Evolutionary conservation across 2,329 filamentous ascomycete genomes (phyloP).

Genomic region (Nemania sp.): DNA sequence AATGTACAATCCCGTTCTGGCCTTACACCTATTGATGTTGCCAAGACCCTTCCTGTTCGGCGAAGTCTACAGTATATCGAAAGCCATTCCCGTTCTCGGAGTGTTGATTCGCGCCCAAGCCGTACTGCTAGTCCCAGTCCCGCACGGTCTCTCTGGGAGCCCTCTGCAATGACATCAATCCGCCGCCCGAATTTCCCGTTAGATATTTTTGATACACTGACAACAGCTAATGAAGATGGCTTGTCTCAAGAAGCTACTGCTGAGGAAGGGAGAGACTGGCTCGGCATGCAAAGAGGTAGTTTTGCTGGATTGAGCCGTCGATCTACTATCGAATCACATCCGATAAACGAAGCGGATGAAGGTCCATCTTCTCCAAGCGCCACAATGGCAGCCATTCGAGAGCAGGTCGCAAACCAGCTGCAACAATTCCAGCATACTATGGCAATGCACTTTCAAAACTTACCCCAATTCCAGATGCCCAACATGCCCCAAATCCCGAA

Average conservation of each 20-base stretch:
- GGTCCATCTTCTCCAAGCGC: conserved; percentile 67
- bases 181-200: conserved; percentile 55
- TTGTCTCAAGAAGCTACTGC: conserved; percentile 53
- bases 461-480: conserved; percentile 71
- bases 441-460: conserved; percentile 73
- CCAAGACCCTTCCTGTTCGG: conserved; percentile 72
- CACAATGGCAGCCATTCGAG: conserved; percentile 76
- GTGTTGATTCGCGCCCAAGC: conserved; percentile 70
- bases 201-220: conserved; percentile 56
- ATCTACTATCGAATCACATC: conserved; percentile 41
- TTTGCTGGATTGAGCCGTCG: conserved; percentile 41
- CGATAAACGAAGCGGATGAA: conserved; percentile 50
- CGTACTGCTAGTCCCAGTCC: conserved; percentile 76
- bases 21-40: conserved; percentile 77
- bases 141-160: conserved; percentile 75
- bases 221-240: conserved; percentile 53
- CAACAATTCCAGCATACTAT: conserved; percentile 81
- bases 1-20: conserved; percentile 76
- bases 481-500: conserved; percentile 72
- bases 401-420: conserved; percentile 78
- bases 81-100: conserved; percentile 74
- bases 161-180: conserved; percentile 54
- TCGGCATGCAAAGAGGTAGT: conserved; percentile 54
- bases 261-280: conserved; percentile 56
- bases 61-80: conserved; percentile 72